Conservation (phyloP, 306 rosid species). For the Lablab purpureus region DNA sequence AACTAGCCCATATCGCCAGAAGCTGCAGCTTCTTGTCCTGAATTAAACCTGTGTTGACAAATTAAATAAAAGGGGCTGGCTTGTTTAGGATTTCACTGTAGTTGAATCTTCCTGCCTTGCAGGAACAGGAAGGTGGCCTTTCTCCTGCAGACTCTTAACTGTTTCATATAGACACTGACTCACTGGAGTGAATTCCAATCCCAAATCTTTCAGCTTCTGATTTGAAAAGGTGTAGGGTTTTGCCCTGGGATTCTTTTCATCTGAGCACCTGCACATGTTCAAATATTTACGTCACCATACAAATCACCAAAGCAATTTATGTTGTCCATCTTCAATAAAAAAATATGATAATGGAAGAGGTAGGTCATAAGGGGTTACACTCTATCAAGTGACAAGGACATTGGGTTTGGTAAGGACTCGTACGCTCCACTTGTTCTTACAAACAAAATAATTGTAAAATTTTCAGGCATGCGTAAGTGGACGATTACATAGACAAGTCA, state of each 20-base stretch:
- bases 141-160: constrained; percentile 90
- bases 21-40: neutral
- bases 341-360: constrained; percentile 8
- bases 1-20: constrained; percentile 22
- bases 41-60: constrained; percentile 7
- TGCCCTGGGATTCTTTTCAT: constrained; percentile 78
- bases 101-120: constrained; percentile 58
- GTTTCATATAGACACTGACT: constrained; percentile 83
- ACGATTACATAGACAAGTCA: constrained; percentile 41
- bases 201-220: constrained; percentile 81
- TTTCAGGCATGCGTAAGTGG: constrained; percentile 22
- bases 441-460: neutral
- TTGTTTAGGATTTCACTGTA: constrained; percentile 38
- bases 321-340: neutral
- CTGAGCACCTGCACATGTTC: constrained; percentile 67
- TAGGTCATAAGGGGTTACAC: constrained; percentile 14
- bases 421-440: constrained; percentile 44
- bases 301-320: neutral
- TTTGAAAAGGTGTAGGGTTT: constrained; percentile 77
- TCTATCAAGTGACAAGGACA: constrained; percentile 39
- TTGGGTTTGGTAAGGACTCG: constrained; percentile 56
- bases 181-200: constrained; percentile 82
- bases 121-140: constrained; percentile 73
- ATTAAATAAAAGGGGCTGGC: neutral
- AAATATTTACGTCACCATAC: neutral